A percentile compares a stretch with the other conserved stretches of the same genome.
These are phyloP conservation scores for Crataegus laevigata DNA, from an alignment of 306 rosid genomes.

Conservation along the genomic window DNA sequence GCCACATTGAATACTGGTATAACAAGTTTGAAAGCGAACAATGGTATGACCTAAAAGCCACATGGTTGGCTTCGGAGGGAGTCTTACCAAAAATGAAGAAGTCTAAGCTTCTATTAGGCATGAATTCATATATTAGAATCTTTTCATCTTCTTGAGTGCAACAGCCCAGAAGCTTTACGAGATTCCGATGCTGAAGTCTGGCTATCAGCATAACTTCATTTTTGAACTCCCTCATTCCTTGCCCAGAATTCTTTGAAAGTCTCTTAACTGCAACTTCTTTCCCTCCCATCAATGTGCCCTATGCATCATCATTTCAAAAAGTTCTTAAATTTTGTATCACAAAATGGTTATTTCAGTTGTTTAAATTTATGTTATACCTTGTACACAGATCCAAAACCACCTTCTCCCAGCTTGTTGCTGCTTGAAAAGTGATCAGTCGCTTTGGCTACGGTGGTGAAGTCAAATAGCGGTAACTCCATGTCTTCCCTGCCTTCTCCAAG, in stretches of 20 bases:
- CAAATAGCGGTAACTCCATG: constrained; percentile 10
- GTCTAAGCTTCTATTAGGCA: constrained; percentile 43
- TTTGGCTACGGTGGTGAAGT: not conserved
- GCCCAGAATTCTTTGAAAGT: not conserved
- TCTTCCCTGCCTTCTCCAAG: not conserved
- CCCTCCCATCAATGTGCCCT: not conserved
- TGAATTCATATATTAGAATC: constrained; percentile 34
- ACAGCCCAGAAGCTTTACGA: constrained; percentile 32
- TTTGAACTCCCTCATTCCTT: constrained; percentile 14
- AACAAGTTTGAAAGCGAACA: not conserved
- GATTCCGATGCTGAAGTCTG: constrained; percentile 30
- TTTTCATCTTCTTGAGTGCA: constrained; percentile 28
- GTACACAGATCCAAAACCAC: constrained; percentile 19
- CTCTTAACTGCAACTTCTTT: not conserved
- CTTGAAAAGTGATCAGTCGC: constrained; percentile 14
- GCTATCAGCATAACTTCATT: constrained; percentile 11
- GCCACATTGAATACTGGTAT: not conserved
- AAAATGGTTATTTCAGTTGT: not conserved
- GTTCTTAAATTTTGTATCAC: not conserved
- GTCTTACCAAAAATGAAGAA: constrained; percentile 32
- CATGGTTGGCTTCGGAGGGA: not conserved
- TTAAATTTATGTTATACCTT: not conserved
- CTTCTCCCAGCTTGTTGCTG: not conserved
- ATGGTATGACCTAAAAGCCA: not conserved
- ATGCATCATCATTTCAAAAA: not conserved